Base-by-base conservation (phyloP, 306 rosid species). In the Rosa persica region DNA sequence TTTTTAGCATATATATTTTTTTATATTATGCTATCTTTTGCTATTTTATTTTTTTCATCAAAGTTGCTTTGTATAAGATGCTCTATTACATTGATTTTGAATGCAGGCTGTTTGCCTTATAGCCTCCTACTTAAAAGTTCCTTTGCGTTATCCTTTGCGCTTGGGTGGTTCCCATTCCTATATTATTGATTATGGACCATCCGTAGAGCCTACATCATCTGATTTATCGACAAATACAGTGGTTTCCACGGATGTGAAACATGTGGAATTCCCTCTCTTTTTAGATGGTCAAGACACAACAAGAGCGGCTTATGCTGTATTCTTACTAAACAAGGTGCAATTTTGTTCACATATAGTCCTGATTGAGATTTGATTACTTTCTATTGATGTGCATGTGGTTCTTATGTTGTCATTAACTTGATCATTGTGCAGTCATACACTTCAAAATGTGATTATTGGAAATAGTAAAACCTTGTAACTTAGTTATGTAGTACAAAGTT, bases 271-370 rank as follows among this genome's bases (percentile, higher is more conserved):
- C 77, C 98, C 99, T 62, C 98, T 96, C 16, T 93, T 86, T 82
- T 85, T 91, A 83, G 96, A 96, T 69, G 99, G 98, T 67, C 98
- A 92, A 82, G 99, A 96, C 87, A 96, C 96, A 69, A 93, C 98
- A 39, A 93, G 91, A 83, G 96, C 97, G 11, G 97, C 94, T 79
- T 96, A 96, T 80, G 99, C 97, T 34, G 91, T 93, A 68, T 96
- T 96, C 88, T 89, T 96, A 71, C 76, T 96, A 78, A 95, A 93
- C 83, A 96, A 96, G 98, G 99, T 95, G 78, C 70, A 30, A 22
- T 78, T 57, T 68, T 70, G 72, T 76, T 77, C 64, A n/a, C 39
- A 3, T 30, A 40, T 75, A 43, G 39, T 75, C 3, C 8, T 10
- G 46, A 46, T 38, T 58, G 44, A 58, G 19, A 58, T 27, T 58